Evolutionary conservation across 2,329 filamentous ascomycete genomes (phyloP).

Genomic region (Tolypocladium album): DNA sequence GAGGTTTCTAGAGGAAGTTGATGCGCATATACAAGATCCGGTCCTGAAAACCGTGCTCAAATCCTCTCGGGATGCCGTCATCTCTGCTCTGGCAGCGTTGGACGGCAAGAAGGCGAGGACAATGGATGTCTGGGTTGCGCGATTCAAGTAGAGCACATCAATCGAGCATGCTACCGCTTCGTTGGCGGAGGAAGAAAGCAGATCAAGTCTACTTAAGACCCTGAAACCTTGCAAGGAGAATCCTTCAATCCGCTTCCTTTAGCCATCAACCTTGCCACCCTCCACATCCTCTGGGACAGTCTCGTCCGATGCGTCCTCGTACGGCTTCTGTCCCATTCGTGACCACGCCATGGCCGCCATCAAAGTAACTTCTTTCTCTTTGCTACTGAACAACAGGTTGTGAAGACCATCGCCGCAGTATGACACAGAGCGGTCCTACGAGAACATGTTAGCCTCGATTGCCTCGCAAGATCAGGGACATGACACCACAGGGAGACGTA

Average conservation of each 20-base stretch:
- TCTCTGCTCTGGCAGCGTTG: conserved; percentile 15
- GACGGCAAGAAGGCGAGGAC: conserved; percentile 20
- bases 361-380: conserved; percentile 31
- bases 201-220: too few species aligned
- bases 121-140: conserved; percentile 31
- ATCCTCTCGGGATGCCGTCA: conserved; percentile 20
- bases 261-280: not conserved
- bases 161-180: not conserved
- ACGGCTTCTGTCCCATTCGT: conserved; percentile 32
- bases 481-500: conserved; percentile 8
- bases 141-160: conserved; percentile 2
- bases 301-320: conserved; percentile 20
- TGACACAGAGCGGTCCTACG: conserved; percentile 31
- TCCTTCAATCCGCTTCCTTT: not conserved
- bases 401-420: conserved; percentile 31
- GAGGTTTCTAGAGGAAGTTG: conserved; percentile 21
- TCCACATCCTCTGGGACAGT: not conserved
- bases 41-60: conserved; percentile 16
- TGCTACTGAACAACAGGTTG: conserved; percentile 28
- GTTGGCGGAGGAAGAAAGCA: not conserved
- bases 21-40: conserved; percentile 13
- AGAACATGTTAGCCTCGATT: not conserved
- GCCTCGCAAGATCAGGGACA: not conserved
- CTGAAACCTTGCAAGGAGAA: too few species aligned
- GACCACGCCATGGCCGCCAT: conserved; percentile 32